These are phyloP conservation scores for Dendrobium chrysotoxum DNA, from an alignment of 106 monocot genomes.

Conservation along the genomic window DNA sequence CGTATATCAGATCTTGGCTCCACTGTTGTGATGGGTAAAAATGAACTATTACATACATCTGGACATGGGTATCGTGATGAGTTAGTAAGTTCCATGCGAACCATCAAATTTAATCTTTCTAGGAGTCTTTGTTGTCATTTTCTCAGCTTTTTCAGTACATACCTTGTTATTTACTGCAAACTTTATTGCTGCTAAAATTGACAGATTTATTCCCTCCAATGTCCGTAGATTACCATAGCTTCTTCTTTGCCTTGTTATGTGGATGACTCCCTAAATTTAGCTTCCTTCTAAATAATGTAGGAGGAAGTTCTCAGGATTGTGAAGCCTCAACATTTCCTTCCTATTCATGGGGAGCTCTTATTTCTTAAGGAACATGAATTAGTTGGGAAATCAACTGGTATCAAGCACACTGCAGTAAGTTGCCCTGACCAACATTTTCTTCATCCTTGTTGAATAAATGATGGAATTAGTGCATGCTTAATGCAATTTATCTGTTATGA, in stretches of 20 bases:
- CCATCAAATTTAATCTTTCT: not conserved
- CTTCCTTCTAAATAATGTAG: slow-evolving; percentile 29
- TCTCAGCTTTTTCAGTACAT: not conserved
- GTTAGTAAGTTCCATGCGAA: slow-evolving; percentile 49
- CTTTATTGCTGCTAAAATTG: not conserved
- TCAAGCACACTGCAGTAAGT: slow-evolving; percentile 91
- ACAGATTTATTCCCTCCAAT: not conserved
- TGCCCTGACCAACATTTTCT: not conserved
- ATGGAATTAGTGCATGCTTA: slow-evolving; percentile 1
- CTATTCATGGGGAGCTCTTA: slow-evolving; percentile 92
- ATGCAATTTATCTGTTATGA: not conserved
- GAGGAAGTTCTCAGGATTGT: slow-evolving; percentile 98
- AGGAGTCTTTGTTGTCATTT: not conserved
- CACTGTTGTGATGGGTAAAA: slow-evolving; percentile 88
- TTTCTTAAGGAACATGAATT: slow-evolving; percentile 98
- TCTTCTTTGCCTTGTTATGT: not conserved
- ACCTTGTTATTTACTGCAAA: not conserved
- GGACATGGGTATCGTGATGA: slow-evolving; percentile 93
- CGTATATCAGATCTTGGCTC: slow-evolving; percentile 89
- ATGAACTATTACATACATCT: slow-evolving; percentile 81
- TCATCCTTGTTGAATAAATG: not conserved
- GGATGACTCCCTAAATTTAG: not conserved
- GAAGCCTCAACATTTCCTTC: slow-evolving; percentile 97
- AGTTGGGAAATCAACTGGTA: slow-evolving; percentile 89
- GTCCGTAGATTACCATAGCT: not conserved